Conservation (phyloP, 2,329 filamentous ascomycete species). For the Colletotrichum eremochloae region DNA sequence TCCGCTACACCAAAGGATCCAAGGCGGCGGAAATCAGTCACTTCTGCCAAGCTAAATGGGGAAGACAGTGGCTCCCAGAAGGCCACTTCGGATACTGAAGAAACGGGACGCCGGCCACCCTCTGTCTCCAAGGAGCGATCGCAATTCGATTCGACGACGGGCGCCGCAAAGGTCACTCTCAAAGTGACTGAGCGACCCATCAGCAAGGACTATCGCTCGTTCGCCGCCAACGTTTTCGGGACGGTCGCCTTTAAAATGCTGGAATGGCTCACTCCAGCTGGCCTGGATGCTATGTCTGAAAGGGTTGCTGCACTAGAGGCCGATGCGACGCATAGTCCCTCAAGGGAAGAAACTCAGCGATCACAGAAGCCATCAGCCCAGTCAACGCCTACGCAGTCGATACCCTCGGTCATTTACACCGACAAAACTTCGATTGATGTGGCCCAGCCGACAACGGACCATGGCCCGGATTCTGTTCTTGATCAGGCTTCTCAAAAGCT, state of each 20-base stretch:
- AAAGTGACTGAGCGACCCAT: slow-evolving; percentile 60
- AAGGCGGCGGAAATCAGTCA: slow-evolving; percentile 28
- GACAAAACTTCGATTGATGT: slow-evolving; percentile 44
- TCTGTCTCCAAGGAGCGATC: slow-evolving; percentile 29
- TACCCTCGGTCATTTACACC: slow-evolving; percentile 32
- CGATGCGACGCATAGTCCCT: slow-evolving; percentile 43
- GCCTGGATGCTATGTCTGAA: slow-evolving; percentile 63
- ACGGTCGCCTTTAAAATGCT: slow-evolving; percentile 78
- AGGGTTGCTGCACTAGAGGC: slow-evolving; percentile 51
- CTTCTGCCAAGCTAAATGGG: slow-evolving; percentile 12
- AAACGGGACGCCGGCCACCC: background rate
- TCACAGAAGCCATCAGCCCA: slow-evolving; percentile 34
- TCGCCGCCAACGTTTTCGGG: slow-evolving; percentile 73
- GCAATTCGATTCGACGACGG: slow-evolving; percentile 40
- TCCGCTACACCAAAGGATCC: slow-evolving; percentile 26
- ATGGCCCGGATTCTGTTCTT: slow-evolving; percentile 12
- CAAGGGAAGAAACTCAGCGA: slow-evolving; percentile 22
- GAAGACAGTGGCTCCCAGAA: slow-evolving; percentile 9
- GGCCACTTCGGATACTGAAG: slow-evolving; percentile 12
- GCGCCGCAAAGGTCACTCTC: slow-evolving; percentile 45
- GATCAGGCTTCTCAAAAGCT: slow-evolving; percentile 35
- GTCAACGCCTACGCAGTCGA: slow-evolving; percentile 31
- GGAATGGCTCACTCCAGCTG: slow-evolving; percentile 75
- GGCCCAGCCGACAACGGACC: slow-evolving; percentile 17
- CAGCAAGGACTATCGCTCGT: slow-evolving; percentile 70